Percentiles rank a stretch among this genome's conserved stretches.
phyloP scores from a whole-genome alignment of 2,329 filamentous ascomycete species.

The Pseudopyrenochaeta lycopersici region DNA sequence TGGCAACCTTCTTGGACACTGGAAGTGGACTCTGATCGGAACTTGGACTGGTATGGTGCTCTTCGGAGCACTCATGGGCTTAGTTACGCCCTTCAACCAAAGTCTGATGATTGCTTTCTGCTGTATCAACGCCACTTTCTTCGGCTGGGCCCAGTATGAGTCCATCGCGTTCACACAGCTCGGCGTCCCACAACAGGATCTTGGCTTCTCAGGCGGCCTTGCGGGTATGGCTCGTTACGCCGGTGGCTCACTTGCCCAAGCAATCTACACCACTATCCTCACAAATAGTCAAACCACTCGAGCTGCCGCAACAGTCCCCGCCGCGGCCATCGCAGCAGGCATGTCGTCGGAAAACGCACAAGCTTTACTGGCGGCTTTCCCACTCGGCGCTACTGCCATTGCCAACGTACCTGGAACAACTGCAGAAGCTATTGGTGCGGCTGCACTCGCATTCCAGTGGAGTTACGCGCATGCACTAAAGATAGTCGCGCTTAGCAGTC shows the following conservation, averaged over 20 bases:
- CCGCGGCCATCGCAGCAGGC: constrained; percentile 31
- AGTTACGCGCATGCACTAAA: constrained; percentile 33
- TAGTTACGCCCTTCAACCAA: constrained; percentile 56
- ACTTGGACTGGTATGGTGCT: constrained; percentile 59
- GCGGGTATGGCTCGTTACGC: constrained; percentile 37
- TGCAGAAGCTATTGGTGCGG: constrained; percentile 23
- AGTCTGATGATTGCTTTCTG: constrained; percentile 59
- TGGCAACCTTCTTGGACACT: constrained; percentile 55
- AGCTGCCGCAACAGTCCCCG: constrained; percentile 22
- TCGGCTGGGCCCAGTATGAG: constrained; percentile 44
- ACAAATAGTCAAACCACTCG: constrained; percentile 42
- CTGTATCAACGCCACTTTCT: constrained; percentile 51
- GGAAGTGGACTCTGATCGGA: constrained; percentile 58
- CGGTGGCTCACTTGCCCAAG: constrained; percentile 33
- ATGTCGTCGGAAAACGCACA: constrained; percentile 30
- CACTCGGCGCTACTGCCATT: constrained; percentile 30
- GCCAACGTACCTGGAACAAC: constrained; percentile 26
- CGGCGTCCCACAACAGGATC: constrained; percentile 55
- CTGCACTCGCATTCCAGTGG: constrained; percentile 28
- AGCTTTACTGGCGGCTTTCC: constrained; percentile 31
- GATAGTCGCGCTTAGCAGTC: constrained; percentile 27
- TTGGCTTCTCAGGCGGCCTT: constrained; percentile 55
- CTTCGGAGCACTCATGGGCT: constrained; percentile 57
- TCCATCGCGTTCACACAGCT: constrained; percentile 44
- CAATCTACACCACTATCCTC: constrained; percentile 54